Percentiles rank a stretch among this genome's conserved stretches.
Evolutionary conservation across 768 basidiomycete genomes (phyloP).

Genomic region (Lentinus tigrinus): DNA sequence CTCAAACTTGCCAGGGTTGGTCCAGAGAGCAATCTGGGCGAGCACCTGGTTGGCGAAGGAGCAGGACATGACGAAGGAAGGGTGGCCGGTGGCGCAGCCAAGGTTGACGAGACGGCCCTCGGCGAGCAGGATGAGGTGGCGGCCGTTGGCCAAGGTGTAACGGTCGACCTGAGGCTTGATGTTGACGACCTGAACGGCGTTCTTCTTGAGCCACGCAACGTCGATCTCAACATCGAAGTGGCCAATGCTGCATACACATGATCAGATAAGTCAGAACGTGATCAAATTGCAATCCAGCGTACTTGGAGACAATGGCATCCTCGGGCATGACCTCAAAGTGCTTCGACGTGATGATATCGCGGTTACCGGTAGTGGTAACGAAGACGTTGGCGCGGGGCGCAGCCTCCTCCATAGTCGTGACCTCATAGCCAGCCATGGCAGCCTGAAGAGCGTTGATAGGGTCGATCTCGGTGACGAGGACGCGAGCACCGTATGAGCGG

Average conservation of each 20-base stretch:
- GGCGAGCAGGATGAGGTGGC: slow-evolving; percentile 95
- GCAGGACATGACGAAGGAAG: slow-evolving; percentile 99
- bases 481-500: slow-evolving; percentile 95
- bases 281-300: no score
- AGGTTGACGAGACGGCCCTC: slow-evolving; percentile 99
- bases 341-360: slow-evolving; percentile 91
- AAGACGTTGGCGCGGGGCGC: slow-evolving; percentile 88
- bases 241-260: slow-evolving; percentile 57
- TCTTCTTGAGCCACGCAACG: slow-evolving; percentile 96
- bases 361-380: slow-evolving; percentile 97
- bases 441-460: slow-evolving; percentile 99
- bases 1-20: slow-evolving; percentile 86
- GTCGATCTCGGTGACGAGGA: slow-evolving; percentile 96
- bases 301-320: slow-evolving; percentile 99
- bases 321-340: slow-evolving; percentile 96
- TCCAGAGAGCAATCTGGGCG: slow-evolving; percentile 98
- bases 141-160: slow-evolving; percentile 87
- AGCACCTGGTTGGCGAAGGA: slow-evolving; percentile 99
- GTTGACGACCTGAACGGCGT: slow-evolving; percentile 80
- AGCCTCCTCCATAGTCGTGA: slow-evolving; percentile 97
- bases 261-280: background rate
- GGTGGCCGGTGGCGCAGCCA: slow-evolving; percentile 98
- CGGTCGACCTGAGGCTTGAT: slow-evolving; percentile 99
- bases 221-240: slow-evolving; percentile 93
- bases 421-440: slow-evolving; percentile 99